Base-by-base conservation (phyloP, 108 stramenopile species). In the Aurantiochytrium sp. region DNA sequence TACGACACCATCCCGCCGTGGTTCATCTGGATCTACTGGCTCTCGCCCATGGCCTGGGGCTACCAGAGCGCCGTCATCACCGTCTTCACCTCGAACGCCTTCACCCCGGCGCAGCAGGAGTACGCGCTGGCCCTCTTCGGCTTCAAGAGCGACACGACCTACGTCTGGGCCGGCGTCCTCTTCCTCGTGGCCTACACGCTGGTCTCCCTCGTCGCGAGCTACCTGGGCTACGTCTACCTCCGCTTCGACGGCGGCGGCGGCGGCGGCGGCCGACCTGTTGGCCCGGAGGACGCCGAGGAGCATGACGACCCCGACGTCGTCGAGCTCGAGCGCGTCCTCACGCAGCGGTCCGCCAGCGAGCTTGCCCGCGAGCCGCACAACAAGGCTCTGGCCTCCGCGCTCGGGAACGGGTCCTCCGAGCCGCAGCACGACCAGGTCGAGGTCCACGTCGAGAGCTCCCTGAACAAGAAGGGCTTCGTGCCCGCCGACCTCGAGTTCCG, bases 11-110 rank as follows among this genome's bases (percentile, higher is more conserved):
- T 88, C 39, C 81, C 54, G 19, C 37, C 19, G 27, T 50, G 21
- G 41, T n/a, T 86, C 32, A 55, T 41, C 31, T 86, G 39, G 54
- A 37, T 89, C 37, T 89, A 59, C 55, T 89, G 55, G 54, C 15
- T 89, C 50, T 68, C 55, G 3, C 88, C 88, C 37, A 31, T 86
- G 27, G 55, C 86, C 52, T 89, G 85, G 85, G 54, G 4, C 34
- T 54, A 22, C 55, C 85, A 85, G 2, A 39, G 85, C 54, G 19
- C 41, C 10, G 48, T 48, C 50, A 0, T 81, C 34, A 59, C 32
- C 52, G 55, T 85, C 37, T 89, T 89, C 86, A n/a, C 10, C 17
- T 27, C 36, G 36, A 4, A 54, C 22, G 6, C 22, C 4, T 89
- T 50, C 86, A 21, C 42, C 4, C 68, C 4, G 17, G 45, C 21